These are phyloP conservation scores for Botryosphaeria dothidea DNA, from an alignment of 2,329 filamentous ascomycete genomes.

Conservation along the genomic window DNA sequence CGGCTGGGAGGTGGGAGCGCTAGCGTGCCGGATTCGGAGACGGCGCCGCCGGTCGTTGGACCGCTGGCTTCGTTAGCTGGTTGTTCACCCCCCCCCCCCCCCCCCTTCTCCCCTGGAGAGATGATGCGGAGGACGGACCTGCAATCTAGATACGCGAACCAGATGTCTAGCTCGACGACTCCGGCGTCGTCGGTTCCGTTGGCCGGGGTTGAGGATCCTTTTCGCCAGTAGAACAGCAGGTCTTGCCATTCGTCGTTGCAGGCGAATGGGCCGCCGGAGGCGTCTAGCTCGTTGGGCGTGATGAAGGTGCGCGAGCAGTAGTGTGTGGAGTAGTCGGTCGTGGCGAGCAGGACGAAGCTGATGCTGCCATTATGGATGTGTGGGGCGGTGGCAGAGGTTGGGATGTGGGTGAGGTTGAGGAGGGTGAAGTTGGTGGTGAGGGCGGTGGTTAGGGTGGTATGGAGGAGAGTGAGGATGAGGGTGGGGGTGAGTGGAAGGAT, in stretches of 20 bases:
- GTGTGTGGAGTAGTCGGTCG: not conserved
- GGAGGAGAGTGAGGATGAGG: not conserved
- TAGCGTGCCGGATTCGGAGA: not conserved
- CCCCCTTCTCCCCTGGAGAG: not conserved
- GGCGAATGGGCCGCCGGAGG: not conserved
- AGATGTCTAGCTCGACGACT: not conserved
- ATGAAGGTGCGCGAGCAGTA: not conserved
- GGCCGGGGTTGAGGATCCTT: not conserved
- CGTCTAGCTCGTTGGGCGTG: not conserved
- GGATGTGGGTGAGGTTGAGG: slow-evolving; percentile 11
- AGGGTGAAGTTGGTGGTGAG: not conserved
- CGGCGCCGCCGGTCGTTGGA: not conserved
- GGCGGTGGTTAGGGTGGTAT: not conserved
- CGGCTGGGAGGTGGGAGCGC: not conserved
- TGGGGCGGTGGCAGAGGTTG: not conserved
- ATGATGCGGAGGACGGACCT: not conserved
- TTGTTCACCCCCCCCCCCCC: not conserved
- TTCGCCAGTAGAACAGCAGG: not conserved
- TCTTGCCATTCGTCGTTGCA: not conserved
- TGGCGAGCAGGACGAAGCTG: not conserved
- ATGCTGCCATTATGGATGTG: not conserved
- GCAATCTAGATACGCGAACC: not conserved
- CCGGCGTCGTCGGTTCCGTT: too few relatives aligned
- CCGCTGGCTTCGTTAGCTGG: not conserved
- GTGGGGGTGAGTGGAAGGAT: not conserved